Conservation (phyloP, 495 filamentous ascomycete genomes). For the Collariella sp. region DNA sequence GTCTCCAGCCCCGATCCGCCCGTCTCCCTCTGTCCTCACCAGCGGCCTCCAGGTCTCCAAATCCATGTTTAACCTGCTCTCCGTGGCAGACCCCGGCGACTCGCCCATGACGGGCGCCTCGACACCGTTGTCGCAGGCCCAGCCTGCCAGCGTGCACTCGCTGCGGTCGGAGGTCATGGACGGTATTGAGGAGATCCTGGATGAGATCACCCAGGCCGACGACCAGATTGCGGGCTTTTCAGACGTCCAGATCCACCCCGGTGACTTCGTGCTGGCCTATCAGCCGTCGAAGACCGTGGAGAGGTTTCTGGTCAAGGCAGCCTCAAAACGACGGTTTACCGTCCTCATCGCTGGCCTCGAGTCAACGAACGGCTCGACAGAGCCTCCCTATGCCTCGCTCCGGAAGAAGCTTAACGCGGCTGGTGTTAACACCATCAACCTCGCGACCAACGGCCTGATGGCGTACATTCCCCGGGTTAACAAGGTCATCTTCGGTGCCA, state of each 20-base stretch:
- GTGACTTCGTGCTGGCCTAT: conserved; percentile 81
- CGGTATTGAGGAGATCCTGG: conserved; percentile 83
- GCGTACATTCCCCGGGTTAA: conserved; percentile 89
- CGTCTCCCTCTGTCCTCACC: conserved; percentile 38
- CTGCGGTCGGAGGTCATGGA: conserved; percentile 82
- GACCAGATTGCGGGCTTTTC: conserved; percentile 81
- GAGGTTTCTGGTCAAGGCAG: conserved; percentile 76
- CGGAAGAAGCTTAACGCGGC: conserved; percentile 64
- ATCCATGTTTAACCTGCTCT: conserved; percentile 81
- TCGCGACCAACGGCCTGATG: conserved; percentile 76
- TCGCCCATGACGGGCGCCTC: conserved; percentile 36
- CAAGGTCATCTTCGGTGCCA: conserved; percentile 84
- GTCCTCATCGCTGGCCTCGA: conserved; percentile 61
- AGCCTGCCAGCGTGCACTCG: conserved; percentile 40
- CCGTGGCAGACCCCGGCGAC: conserved; percentile 17
- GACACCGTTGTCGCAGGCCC: conserved; percentile 33
- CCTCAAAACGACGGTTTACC: conserved; percentile 77
- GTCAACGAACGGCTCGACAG: conserved; percentile 37
- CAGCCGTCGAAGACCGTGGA: conserved; percentile 74
- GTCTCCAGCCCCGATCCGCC: conserved; percentile 23
- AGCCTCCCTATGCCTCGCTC: conserved; percentile 43
- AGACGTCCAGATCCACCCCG: conserved; percentile 80
- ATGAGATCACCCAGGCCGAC: conserved; percentile 81
- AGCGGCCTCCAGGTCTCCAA: conserved; percentile 48
- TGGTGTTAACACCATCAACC: conserved; percentile 71